These are phyloP conservation scores for Fusarium floridanum DNA, from an alignment of 2,329 filamentous ascomycete species.

Conservation along the genomic window DNA sequence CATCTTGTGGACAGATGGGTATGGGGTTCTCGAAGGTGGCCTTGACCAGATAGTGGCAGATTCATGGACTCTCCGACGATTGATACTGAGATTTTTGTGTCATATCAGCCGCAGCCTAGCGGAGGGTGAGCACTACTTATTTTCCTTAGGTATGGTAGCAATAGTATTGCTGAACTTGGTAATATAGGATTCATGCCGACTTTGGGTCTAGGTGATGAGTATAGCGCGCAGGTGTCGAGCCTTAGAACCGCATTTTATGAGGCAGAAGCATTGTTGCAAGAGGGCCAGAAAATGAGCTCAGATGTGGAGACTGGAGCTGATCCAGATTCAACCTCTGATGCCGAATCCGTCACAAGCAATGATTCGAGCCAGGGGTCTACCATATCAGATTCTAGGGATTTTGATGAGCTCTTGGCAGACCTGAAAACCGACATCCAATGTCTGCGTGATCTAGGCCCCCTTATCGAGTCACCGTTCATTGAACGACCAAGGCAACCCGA, in stretches of 20 bases:
- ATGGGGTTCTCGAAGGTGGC: not conserved
- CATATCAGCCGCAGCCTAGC: not conserved
- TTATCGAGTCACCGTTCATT: not conserved
- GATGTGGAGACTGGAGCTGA: not conserved
- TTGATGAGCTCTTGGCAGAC: not conserved
- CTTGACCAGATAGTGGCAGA: not conserved
- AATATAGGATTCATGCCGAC: not conserved
- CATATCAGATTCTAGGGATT: not conserved
- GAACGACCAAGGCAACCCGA: not conserved
- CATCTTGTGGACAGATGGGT: not conserved
- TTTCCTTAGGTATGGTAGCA: not conserved
- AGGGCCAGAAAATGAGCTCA: rapidly evolving
- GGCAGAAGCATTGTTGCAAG: not conserved
- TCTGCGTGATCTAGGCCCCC: not conserved
- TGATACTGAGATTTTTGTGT: not conserved
- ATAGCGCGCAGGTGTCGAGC: not conserved
- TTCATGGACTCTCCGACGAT: not conserved
- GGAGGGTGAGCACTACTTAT: not conserved
- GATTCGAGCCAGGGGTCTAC: not conserved
- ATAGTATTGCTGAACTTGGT: not conserved
- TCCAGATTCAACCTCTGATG: not conserved
- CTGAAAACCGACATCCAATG: not conserved
- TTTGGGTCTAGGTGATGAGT: not conserved
- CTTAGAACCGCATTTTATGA: not conserved
- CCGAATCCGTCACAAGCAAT: not conserved